Evolutionary conservation across 2,329 filamentous ascomycete species (phyloP), one percentile per base, ranked within the genome.

Genomic region (Ceratocystis colombiana): DNA sequence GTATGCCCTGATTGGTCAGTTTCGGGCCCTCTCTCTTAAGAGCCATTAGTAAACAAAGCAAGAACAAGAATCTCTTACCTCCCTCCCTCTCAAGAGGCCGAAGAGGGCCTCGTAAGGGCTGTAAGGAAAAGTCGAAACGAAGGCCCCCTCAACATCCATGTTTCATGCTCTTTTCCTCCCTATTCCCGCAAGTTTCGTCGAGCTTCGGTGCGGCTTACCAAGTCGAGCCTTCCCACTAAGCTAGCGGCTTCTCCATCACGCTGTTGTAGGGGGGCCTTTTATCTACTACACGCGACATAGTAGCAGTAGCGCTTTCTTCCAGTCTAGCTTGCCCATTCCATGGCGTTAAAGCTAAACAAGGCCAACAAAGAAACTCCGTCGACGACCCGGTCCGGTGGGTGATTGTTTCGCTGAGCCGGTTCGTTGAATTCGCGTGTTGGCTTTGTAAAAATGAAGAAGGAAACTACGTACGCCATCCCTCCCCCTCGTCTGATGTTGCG

Each of bases 371-470:
- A 41, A 41, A 12, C 37, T 12, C 37, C 12, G 17, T 20, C 1
- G 53, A 17, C 22, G 53, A 30, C 30, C 53, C 53, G 53, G 53
- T 22, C 53, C 53, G 53, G 53, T 22, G 53, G 53, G 22, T 57
- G 53, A 12, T 8, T 53, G 48, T 25, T 12, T 57, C 22, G 12
- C 53, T 4, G 53, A 17, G 53, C 53, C 53, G 53, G 53, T 33
- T 30, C 12, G 10, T 57, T 2, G 53, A 41, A 30, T 30, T 57
- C 53, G 22, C 22, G 22, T 12, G 10, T 15, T 41, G 12, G 3
- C 37, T 41, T 53, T 53, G 48, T n/a, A 53, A 25, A 8, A 25
- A 8, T 4, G 48, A 17, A 22, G 48, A 53, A 17, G 2, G 48
- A 53, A 12, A 53, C n/a, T 53, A 10, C 48, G 48, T 22, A 41